Evolutionary conservation across 169 alveolate genomes (phyloP), one percentile per base, ranked within the genome.

Genomic region (Theileria parva): DNA sequence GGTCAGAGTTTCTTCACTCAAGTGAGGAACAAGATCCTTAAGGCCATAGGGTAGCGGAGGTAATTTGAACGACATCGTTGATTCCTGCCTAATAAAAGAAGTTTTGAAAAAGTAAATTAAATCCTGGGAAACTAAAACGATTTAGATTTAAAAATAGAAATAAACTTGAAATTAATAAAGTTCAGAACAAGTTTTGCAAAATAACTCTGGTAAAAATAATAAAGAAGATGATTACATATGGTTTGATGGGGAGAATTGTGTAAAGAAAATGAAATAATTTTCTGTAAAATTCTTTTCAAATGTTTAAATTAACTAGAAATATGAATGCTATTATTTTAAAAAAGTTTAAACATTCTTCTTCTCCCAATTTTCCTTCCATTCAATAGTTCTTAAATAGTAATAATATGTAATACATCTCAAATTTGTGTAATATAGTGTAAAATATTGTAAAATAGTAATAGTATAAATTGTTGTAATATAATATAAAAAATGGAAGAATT

Each of bases 21-120:
- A 92, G 61, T 94, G 98, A 55, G 99, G 99, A 51, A 93, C 95
- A 60, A 97, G 92, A 50, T 96, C 98, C 70, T 91, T 95, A 74
- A 89, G 84, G 32, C 95, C 97, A 71, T 95, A 97, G 39, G 98
- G 98, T 19, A 97, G 95, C 27, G 97, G 92, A 12, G 98, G 98
- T 34, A 94, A 80, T 59, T 87, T 85, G 87, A 95, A 93, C 44
- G 93, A 76, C 97, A 93, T 94, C 60, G 48, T 84, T 27, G 75
- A 44, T 44, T 44, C 53, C 66, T 77, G 77, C 37, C 27, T 28
- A 21, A 4, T 19, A 28, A 30, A 32, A 65, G 23, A 65, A 11
- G 17, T n/a, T 32, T 37, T 1, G 17, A 65, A 32, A 37, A 27
- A 65, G 23, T 32, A 5, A 28, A 13, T 19, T 21, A 65, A 19